Conservation (phyloP, 2,329 filamentous ascomycete genomes). For the Huntiella decipiens region DNA sequence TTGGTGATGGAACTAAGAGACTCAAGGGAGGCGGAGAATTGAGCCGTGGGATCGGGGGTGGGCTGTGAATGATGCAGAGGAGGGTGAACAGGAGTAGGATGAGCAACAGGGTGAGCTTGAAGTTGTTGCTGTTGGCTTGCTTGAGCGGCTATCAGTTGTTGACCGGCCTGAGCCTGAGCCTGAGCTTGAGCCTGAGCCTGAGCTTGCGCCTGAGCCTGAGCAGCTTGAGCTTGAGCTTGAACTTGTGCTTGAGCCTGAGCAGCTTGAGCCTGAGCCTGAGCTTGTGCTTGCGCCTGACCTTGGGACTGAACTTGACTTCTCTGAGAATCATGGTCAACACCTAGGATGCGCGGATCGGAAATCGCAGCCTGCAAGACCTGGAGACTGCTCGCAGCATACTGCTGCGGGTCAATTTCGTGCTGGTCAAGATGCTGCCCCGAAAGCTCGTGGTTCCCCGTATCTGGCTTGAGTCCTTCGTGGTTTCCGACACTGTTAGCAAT, state of each 20-base stretch:
- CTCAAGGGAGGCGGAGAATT: constrained; percentile 6
- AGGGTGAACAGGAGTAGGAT: background rate
- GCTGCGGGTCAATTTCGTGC: constrained; percentile 1
- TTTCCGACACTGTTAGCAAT: background rate
- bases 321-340: constrained; percentile 16
- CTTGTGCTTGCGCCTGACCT: constrained; percentile 11
- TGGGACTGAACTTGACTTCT: constrained; percentile 8
- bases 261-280: background rate
- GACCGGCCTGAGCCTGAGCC: constrained; percentile 10
- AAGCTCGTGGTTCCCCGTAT: too few species aligned
- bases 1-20: constrained; percentile 3
- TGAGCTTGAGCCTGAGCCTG: background rate
- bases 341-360: constrained; percentile 23
- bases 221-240: constrained; percentile 12
- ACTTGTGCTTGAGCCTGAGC: background rate
- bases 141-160: constrained; percentile 10
- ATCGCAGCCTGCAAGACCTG: constrained; percentile 27
- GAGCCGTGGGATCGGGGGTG: constrained; percentile 8
- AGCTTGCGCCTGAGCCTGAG: background rate
- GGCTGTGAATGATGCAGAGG: background rate
- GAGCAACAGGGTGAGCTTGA: background rate
- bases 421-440: constrained; percentile 1
- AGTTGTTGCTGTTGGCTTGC: constrained; percentile 1
- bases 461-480: too few species aligned
- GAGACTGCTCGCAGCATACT: constrained; percentile 26